A percentile compares a stretch with the other conserved stretches of the same genome.
phyloP scores from a whole-genome alignment of 73 alveolate species.

The Urostyla sp. region DNA sequence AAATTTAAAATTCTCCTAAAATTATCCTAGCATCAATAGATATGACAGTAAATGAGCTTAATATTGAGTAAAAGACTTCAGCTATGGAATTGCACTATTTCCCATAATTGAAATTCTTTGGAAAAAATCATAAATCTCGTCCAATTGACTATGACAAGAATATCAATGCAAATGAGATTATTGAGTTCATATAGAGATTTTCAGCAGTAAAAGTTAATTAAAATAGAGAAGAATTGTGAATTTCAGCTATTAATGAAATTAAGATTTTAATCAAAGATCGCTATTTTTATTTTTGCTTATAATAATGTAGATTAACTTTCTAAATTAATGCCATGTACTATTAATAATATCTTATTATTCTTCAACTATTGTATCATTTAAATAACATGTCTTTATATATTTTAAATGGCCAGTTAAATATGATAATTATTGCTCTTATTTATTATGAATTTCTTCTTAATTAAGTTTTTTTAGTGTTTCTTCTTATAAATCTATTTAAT shows the following conservation, averaged over 20 bases:
- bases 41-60: constrained; percentile 29
- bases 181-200: constrained; percentile 35
- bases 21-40: constrained; percentile 10
- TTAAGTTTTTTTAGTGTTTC: too few relatives aligned
- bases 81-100: constrained; percentile 21
- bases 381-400: constrained; percentile 15
- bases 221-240: constrained; percentile 4
- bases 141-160: constrained; percentile 48
- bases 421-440: constrained; percentile 3
- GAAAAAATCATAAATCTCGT: constrained; percentile 15
- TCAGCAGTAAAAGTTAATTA: not conserved
- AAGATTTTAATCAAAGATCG: constrained; percentile 34
- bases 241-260: constrained; percentile 4
- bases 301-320: constrained; percentile 17
- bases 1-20: not conserved
- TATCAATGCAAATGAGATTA: constrained; percentile 6
- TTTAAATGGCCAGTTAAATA: constrained; percentile 9
- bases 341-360: not conserved
- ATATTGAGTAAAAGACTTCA: not conserved
- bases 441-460: constrained; percentile 7
- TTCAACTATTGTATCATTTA: not conserved
- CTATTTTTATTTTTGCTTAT: constrained; percentile 53
- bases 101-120: constrained; percentile 30
- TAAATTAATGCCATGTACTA: constrained; percentile 39
- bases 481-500: constrained; percentile 18